Conservation (phyloP, 768 basidiomycete species). For the Cubamyces sp. region DNA sequence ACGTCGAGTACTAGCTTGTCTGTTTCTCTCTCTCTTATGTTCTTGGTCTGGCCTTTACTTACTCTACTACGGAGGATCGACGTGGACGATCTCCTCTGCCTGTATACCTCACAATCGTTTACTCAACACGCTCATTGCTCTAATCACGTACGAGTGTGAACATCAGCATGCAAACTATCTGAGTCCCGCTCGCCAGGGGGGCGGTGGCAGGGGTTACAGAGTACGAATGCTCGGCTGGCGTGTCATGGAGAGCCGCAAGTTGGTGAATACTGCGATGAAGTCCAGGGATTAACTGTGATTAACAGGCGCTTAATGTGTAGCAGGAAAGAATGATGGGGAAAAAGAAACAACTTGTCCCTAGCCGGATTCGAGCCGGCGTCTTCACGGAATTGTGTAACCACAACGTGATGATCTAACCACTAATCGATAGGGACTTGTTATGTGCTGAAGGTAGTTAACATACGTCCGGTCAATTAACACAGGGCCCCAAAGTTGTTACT, state of each 20-base stretch:
- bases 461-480: not conserved
- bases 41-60: not conserved
- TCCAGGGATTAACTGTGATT: too few relatives aligned
- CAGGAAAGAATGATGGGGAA: not conserved
- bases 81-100: slow-evolving; percentile 6
- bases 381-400: slow-evolving; percentile 30
- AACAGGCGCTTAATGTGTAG: too few relatives aligned
- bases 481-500: too few relatives aligned
- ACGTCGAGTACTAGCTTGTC: slow-evolving; percentile 2
- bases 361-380: slow-evolving; percentile 30
- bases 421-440: slow-evolving; percentile 29
- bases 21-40: not conserved
- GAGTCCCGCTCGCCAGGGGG: too few relatives aligned
- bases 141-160: too few relatives aligned
- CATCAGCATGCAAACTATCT: too few relatives aligned
- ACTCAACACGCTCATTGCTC: slow-evolving; percentile 20
- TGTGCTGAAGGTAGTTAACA: not conserved
- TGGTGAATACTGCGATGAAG: too few relatives aligned
- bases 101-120: slow-evolving; percentile 27
- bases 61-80: slow-evolving; percentile 4
- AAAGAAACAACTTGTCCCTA: slow-evolving; percentile 27
- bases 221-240: too few relatives aligned
- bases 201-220: too few relatives aligned
- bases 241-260: too few relatives aligned
- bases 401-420: slow-evolving; percentile 32